Evolutionary conservation across 2,329 filamentous ascomycete species (phyloP).

Genomic region (Paecilomyces niveus): DNA sequence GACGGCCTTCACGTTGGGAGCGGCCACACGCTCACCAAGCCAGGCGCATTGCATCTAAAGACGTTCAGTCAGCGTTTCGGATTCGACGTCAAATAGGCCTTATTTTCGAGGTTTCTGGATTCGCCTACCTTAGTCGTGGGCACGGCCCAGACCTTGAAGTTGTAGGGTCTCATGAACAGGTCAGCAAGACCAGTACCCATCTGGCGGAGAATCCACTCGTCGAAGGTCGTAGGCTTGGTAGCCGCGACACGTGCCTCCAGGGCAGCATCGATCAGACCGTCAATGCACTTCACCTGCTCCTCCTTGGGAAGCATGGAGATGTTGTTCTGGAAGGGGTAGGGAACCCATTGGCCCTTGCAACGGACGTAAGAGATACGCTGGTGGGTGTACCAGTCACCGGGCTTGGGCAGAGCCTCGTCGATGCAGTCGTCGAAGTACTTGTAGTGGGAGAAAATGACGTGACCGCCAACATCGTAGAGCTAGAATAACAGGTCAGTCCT

Average conservation of each 20-base stretch:
- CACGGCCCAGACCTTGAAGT: conserved; percentile 99
- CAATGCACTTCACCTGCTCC: conserved; percentile 89
- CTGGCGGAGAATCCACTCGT: conserved; percentile 95
- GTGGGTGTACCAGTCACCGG: conserved; percentile 94
- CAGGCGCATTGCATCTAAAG: conserved; percentile 94
- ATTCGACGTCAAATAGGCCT: background rate
- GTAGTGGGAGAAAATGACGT: conserved; percentile 99
- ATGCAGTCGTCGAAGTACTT: conserved; percentile 99
- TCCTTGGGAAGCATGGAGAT: conserved; percentile 97
- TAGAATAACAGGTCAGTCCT: conserved; percentile 29
- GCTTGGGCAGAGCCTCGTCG: conserved; percentile 88
- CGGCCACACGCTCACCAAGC: conserved; percentile 97
- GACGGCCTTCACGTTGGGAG: conserved; percentile 88
- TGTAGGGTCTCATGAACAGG: conserved; percentile 98
- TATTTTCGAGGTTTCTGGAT: background rate
- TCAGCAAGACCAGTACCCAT: conserved; percentile 85
- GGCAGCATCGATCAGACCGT: conserved; percentile 92
- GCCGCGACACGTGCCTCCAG: conserved; percentile 77
- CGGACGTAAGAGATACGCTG: conserved; percentile 98
- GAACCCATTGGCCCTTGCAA: conserved; percentile 93
- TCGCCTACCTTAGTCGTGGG: conserved; percentile 81
- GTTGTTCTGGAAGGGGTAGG: conserved; percentile 99
- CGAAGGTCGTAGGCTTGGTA: conserved; percentile 92
- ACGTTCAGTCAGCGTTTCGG: background rate
- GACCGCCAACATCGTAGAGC: conserved; percentile 97